phyloP scores from a whole-genome alignment of 805 yeast genomes.

The Cyberlindnera amylophila region DNA sequence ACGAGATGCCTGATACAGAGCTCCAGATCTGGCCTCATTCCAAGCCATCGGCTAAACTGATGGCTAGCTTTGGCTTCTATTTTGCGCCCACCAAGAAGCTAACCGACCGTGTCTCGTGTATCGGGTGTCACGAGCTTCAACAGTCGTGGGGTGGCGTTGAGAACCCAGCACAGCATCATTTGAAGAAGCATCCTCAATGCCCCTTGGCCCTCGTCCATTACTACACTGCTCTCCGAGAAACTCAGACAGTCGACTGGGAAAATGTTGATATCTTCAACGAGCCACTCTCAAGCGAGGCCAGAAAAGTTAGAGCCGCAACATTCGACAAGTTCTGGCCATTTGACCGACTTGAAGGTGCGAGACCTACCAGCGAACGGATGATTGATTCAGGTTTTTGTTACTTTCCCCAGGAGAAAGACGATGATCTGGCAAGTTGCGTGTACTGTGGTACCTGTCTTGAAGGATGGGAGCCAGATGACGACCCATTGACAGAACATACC shows the following conservation, averaged over 20 bases:
- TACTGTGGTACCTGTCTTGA: slow-evolving; percentile 61
- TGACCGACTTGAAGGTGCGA: slow-evolving; percentile 35
- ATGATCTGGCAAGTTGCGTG: slow-evolving; percentile 58
- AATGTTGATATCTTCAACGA: slow-evolving; percentile 27
- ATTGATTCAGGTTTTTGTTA: slow-evolving; percentile 65
- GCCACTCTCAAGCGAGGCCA: slow-evolving; percentile 32
- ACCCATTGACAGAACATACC: slow-evolving; percentile 58
- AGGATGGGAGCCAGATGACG: slow-evolving; percentile 70
- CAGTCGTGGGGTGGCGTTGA: slow-evolving; percentile 57
- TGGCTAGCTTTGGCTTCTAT: slow-evolving; percentile 62
- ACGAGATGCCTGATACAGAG: slow-evolving; percentile 14
- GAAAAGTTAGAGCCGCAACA: slow-evolving; percentile 34
- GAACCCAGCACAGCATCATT: slow-evolving; percentile 48
- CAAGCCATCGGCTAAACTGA: slow-evolving; percentile 28
- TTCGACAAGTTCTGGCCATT: slow-evolving; percentile 46
- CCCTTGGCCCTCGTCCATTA: slow-evolving; percentile 27
- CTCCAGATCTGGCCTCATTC: slow-evolving; percentile 26
- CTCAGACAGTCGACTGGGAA: slow-evolving; percentile 20
- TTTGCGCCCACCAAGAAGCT: slow-evolving; percentile 51
- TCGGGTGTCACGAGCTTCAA: slow-evolving; percentile 47
- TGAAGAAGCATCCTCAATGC: slow-evolving; percentile 31
- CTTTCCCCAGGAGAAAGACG: slow-evolving; percentile 43
- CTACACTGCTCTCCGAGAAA: slow-evolving; percentile 23
- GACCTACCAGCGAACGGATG: slow-evolving; percentile 39
- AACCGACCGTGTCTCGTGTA: slow-evolving; percentile 55